Percentiles rank a stretch among this genome's conserved stretches.
Evolutionary conservation across 768 basidiomycete genomes (phyloP).

Genomic region (Suillus lakei): DNA sequence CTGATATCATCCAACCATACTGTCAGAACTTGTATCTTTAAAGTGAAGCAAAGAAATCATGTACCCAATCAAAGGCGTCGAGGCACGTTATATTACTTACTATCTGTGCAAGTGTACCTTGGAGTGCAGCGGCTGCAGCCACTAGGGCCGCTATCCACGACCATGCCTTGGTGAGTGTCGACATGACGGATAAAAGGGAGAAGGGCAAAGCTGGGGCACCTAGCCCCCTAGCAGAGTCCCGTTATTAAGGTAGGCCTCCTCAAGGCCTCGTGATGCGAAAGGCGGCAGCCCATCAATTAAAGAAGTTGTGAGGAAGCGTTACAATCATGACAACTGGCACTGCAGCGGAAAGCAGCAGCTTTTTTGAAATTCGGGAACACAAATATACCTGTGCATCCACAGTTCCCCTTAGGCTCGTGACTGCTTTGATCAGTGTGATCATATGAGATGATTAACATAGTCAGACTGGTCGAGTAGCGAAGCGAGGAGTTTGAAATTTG

Average conservation of each 20-base stretch:
- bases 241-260: neutral
- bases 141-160: neutral
- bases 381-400: too few relatives aligned
- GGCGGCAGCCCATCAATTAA: neutral
- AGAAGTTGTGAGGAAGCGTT: neutral
- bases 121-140: neutral
- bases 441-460: too few relatives aligned
- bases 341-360: too few relatives aligned
- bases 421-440: neutral
- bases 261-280: neutral
- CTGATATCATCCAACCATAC: conserved; percentile 19
- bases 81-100: neutral
- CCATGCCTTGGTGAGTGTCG: neutral
- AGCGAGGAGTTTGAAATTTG: neutral
- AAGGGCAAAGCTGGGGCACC: neutral
- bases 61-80: neutral
- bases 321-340: too few relatives aligned
- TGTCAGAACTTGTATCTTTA: neutral
- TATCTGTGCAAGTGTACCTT: neutral
- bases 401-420: neutral
- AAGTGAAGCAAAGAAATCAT: neutral
- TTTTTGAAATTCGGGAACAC: too few relatives aligned
- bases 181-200: neutral
- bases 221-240: neutral
- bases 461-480: too few relatives aligned